Base-by-base conservation (phyloP, 2,329 filamentous ascomycete genomes). In the Pyrenochaeta sp. region DNA sequence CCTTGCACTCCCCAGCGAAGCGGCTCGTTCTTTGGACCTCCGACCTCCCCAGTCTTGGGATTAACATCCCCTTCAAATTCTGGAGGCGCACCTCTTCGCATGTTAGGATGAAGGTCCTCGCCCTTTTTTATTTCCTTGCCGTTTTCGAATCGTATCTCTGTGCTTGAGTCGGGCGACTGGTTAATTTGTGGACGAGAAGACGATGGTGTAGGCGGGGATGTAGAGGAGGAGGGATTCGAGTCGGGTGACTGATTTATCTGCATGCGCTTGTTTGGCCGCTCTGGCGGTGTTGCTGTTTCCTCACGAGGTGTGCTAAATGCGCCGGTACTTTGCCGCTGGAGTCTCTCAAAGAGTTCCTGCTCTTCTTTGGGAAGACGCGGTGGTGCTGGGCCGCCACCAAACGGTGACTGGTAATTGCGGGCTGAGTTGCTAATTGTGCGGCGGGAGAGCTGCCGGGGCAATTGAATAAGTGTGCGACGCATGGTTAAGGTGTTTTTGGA, bases 1-100 rank as follows among this genome's bases (percentile, higher is more conserved):
- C 91, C 88, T 0, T 68, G 73, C 15, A 83, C 81, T 0, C 92
- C 92, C 94, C 94, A 97, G 66, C 93, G 81, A 72, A 98, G 72
- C 45, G 95, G 95, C 78, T 99, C 94, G 72, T 96, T 98, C 87
- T 98, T 99, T 5, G 95, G 95, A 1, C 95, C 95, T 5, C 95
- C 95, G 10, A 97, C 87, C 82, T 99, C 95, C 20, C 95, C 95
- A 1, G 95, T 99, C 81, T 89, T 90, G 2, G 95, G 95, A 75
- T 99, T 98, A 49, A 82, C 83, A 48, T 98, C 93, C 53, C 95
- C 95, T 64, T 94, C 88, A 68, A 99, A 99, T 79, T 98, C 94
- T 1, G 95, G 93, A 68, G 88, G 85, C 37, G 92, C 89, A 31
- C 94, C 94, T 60, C 87, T 81, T 60, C 89, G 82, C 51, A 94